Percentiles rank a stretch among this genome's conserved stretches.
Evolutionary conservation across 2,329 filamentous ascomycete genomes (phyloP).

Genomic region (Beauveria brongniartii): DNA sequence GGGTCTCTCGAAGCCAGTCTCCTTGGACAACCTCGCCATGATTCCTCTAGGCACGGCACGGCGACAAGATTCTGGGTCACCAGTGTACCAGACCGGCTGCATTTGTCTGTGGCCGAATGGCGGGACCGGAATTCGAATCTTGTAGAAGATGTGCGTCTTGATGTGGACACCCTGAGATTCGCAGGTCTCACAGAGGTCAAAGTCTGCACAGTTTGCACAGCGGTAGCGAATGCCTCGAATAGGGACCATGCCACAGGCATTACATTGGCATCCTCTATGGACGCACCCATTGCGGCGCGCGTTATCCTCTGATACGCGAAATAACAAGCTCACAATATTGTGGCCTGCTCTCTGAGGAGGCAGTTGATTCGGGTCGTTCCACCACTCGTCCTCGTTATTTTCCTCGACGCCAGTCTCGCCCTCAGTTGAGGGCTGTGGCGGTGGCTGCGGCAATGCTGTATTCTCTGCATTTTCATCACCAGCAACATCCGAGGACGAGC

Average conservation of each 20-base stretch:
- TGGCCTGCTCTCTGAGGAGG: constrained; percentile 53
- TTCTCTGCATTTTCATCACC: constrained; percentile 37
- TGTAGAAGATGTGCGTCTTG: constrained; percentile 95
- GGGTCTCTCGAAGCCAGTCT: constrained; percentile 73
- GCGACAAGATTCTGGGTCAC: constrained; percentile 66
- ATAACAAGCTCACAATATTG: constrained; percentile 77
- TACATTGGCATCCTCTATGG: constrained; percentile 87
- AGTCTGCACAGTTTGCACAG: constrained; percentile 93
- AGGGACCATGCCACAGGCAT: constrained; percentile 77
- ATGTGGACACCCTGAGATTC: constrained; percentile 70
- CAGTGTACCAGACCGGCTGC: constrained; percentile 80
- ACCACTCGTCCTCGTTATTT: constrained; percentile 42
- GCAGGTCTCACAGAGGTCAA: constrained; percentile 90
- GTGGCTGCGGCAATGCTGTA: constrained; percentile 17
- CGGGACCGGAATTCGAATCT: constrained; percentile 82
- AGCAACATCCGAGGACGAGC: constrained; percentile 32
- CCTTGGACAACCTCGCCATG: constrained; percentile 59
- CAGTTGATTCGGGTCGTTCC: constrained; percentile 36
- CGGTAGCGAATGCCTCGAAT: constrained; percentile 90
- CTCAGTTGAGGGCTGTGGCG: constrained; percentile 19
- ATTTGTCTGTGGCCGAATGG: constrained; percentile 74
- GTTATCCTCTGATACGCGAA: constrained; percentile 90
- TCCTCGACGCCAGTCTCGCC: constrained; percentile 30
- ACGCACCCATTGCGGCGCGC: constrained; percentile 81
- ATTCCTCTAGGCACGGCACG: constrained; percentile 59